phyloP scores from a whole-genome alignment of 148 eudicot species.

The Spergularia bocconei region DNA sequence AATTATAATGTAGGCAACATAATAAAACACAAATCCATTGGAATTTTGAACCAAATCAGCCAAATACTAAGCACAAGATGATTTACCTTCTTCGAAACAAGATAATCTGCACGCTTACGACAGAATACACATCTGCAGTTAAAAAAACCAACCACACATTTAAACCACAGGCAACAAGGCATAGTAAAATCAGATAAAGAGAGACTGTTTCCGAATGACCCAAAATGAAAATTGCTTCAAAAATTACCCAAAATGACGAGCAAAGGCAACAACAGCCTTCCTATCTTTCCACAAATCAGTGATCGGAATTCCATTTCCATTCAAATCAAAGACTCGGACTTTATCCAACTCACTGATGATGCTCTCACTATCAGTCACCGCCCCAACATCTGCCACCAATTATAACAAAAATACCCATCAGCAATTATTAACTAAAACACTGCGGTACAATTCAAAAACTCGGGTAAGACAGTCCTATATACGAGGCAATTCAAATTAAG shows the following conservation, averaged over 20 bases:
- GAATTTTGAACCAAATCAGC: no score
- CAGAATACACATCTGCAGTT: conserved; percentile 82
- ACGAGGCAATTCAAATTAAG: neutral
- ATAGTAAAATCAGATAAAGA: neutral
- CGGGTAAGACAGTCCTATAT: neutral
- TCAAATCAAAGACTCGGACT: conserved; percentile 65
- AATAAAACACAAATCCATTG: no score
- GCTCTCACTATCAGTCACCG: conserved; percentile 28
- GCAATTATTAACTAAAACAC: neutral
- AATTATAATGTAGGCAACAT: no score
- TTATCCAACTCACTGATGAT: conserved; percentile 43
- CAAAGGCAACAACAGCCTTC: conserved; percentile 89
- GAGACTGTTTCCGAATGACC: no score
- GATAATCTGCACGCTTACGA: conserved; percentile 88
- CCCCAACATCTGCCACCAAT: conserved; percentile 33
- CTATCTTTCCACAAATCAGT: conserved; percentile 94
- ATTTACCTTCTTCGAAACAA: conserved; percentile 82
- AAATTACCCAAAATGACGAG: conserved; percentile 92
- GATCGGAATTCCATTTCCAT: conserved; percentile 60
- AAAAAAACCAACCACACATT: neutral
- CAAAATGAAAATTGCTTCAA: neutral
- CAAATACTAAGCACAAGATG: neutral
- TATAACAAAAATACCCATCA: neutral
- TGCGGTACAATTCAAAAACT: neutral
- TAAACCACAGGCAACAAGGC: neutral